phyloP scores from a whole-genome alignment of 2,329 filamentous ascomycete species.

The Penicillium nordicum region DNA sequence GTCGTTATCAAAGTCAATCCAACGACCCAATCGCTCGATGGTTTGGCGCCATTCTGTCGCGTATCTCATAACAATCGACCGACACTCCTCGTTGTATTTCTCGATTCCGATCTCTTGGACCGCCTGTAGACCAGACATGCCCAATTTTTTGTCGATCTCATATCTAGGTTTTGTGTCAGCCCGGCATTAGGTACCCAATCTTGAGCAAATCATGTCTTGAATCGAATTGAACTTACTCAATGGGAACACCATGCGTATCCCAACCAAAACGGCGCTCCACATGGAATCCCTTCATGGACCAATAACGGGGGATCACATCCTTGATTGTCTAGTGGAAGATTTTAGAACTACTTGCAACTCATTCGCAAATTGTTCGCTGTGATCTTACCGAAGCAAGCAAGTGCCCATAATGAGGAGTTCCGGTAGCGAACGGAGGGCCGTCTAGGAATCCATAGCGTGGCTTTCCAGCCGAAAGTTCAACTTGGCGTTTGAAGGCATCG shows the following conservation, averaged over 20 bases:
- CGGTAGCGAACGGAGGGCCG: slow-evolving; percentile 75
- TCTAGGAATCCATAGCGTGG: slow-evolving; percentile 94
- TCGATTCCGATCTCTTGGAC: slow-evolving; percentile 81
- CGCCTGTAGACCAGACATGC: slow-evolving; percentile 81
- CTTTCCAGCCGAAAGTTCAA: slow-evolving; percentile 78
- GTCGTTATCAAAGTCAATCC: slow-evolving; percentile 97
- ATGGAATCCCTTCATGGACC: slow-evolving; percentile 94
- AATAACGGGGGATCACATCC: slow-evolving; percentile 93
- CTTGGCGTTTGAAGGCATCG: slow-evolving; percentile 82
- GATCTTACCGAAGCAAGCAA: slow-evolving; percentile 64
- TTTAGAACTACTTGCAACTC: background rate
- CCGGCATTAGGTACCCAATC: background rate
- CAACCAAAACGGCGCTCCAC: slow-evolving; percentile 91
- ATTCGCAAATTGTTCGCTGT: background rate
- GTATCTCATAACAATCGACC: slow-evolving; percentile 89
- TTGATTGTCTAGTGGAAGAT: slow-evolving; percentile 66
- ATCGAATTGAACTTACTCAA: slow-evolving; percentile 52
- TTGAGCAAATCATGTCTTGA: background rate
- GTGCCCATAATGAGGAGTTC: slow-evolving; percentile 68
- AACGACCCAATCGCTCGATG: slow-evolving; percentile 83
- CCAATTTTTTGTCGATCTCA: slow-evolving; percentile 94
- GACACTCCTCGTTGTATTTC: slow-evolving; percentile 88
- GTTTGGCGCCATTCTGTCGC: slow-evolving; percentile 82
- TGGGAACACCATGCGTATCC: slow-evolving; percentile 92
- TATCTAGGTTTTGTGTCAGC: slow-evolving; percentile 45